Base-by-base conservation (phyloP, 2,329 filamentous ascomycete genomes). In the Chaetothyriales sp. region DNA sequence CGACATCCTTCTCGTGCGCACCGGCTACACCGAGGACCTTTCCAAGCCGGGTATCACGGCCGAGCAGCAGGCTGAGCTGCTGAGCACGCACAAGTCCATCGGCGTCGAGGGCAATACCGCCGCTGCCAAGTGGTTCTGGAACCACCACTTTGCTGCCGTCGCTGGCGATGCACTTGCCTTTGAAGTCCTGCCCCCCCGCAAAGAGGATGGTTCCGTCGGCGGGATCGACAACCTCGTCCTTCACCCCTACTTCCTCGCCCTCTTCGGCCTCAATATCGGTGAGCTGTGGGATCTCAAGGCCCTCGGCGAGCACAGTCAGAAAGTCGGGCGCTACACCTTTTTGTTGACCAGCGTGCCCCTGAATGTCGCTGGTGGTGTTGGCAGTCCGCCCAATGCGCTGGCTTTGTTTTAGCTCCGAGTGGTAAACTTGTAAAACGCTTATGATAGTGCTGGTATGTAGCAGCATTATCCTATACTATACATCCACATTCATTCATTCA, bases 1-100 rank as follows among this genome's bases (percentile, higher is more conserved):
- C 5, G 82, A 86, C 55, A 77, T 87, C 51, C 70, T 87, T 13
- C 70, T 86, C 48, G 63, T 87, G 15, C 74, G 83, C 13, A 80
- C 77, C 1, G 83, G 83, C 0, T 78, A 76, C 58, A 78, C 80
- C 7, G 75, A 82, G 58, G 69, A 74, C 5, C 76, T 84, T 49
- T 69, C 78, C 55, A 40, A 2, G 33, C 33, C 33, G 10, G 65
- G 65, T 2, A 74, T 72, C 4, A 66, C 58, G 0, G 58, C 63
- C 1, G 64, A 63, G n/a, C 64, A 69, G 44, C 65, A 69, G 28
- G 59, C 58, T 22, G 59, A 58, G 33, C 64, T 64, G 9, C 53
- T 62, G 40, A 52, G 48, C 22, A 56, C 57, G 9, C 51, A 55
- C 47, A 65, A 70, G 50, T 77, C 71, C 57, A 65, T 71, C 51